Evolutionary conservation across 257 asterid genomes (phyloP).

Genomic region (Solanum microdontum): DNA sequence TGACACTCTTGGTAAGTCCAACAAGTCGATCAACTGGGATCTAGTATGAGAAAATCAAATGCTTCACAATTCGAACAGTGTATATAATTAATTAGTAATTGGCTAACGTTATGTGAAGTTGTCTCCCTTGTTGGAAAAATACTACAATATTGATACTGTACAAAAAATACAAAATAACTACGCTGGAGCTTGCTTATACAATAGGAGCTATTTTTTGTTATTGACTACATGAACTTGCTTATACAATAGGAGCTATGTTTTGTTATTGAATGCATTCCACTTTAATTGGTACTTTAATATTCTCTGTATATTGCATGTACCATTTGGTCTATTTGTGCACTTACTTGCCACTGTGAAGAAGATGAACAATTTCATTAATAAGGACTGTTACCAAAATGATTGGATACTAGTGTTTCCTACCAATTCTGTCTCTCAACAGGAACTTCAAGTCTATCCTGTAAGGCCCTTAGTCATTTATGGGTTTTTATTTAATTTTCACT

Average conservation of each 20-base stretch:
- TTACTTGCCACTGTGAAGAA: not conserved
- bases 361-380: not conserved
- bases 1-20: constrained; percentile 11
- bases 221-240: not conserved
- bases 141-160: too few relatives aligned
- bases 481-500: not conserved
- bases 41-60: not conserved
- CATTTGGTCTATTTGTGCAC: not conserved
- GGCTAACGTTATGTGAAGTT: not conserved
- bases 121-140: not conserved
- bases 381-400: not conserved
- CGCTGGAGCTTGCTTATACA: not conserved
- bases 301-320: not conserved
- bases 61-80: too few relatives aligned
- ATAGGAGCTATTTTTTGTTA: not conserved
- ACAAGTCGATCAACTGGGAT: not conserved
- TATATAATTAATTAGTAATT: not conserved
- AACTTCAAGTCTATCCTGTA: not conserved
- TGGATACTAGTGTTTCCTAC: not conserved
- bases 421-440: not conserved
- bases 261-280: not conserved
- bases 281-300: not conserved
- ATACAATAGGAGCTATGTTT: not conserved
- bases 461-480: not conserved
- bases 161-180: too few relatives aligned